Conservation (phyloP, 305 asterid species). For the Fraxinus nigra region DNA sequence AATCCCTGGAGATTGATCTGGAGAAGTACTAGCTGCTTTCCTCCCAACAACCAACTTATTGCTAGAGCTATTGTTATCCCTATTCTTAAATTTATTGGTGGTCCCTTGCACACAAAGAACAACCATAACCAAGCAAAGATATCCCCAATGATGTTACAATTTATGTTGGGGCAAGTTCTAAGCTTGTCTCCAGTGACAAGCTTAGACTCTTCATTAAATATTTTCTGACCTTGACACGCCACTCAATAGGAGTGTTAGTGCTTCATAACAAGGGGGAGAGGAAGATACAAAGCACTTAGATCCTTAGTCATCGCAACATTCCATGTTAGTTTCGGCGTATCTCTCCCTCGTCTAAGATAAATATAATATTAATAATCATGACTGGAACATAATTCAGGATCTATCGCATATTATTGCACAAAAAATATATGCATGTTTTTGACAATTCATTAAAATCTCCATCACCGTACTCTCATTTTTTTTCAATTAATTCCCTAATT, state of each 20-base stretch:
- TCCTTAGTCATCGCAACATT: not conserved
- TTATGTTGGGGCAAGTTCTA: not conserved
- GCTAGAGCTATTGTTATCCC: not conserved
- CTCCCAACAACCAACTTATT: not conserved
- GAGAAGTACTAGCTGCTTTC: not conserved
- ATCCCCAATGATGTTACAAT: not conserved
- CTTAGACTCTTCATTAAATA: not conserved
- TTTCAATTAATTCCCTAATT: not conserved
- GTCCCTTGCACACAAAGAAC: not conserved
- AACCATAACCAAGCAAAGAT: not conserved
- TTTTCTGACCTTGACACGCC: not conserved
- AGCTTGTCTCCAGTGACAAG: not conserved
- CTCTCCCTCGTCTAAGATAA: not conserved
- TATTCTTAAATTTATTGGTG: no score
- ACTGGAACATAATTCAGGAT: not conserved
- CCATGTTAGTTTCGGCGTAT: not conserved
- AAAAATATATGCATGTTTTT: not conserved
- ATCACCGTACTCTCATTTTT: not conserved
- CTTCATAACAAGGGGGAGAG: not conserved
- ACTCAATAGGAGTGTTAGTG: not conserved
- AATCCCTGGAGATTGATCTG: not conserved
- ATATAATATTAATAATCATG: not conserved
- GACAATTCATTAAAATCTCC: not conserved
- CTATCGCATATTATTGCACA: not conserved
- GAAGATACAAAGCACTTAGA: not conserved